Conservation (phyloP, 1,284 basidiomycete genomes). For the Trichosporon faecale region DNA sequence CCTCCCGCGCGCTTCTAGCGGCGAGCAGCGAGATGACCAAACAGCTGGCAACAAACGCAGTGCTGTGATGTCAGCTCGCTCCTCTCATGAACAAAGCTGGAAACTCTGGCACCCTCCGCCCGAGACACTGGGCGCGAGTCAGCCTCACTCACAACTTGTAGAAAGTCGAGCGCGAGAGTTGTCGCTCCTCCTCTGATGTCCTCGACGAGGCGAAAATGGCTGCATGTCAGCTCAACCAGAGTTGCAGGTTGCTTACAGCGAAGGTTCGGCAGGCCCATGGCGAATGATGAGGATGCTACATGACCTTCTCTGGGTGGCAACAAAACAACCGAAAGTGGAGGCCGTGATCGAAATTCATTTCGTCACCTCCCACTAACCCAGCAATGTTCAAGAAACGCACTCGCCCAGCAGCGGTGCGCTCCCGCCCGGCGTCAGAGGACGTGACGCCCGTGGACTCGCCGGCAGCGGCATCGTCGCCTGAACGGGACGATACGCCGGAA, state of each 20-base stretch:
- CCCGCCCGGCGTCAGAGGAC: constrained; percentile 27
- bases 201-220: constrained; percentile 53
- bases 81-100: neutral
- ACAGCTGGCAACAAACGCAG: constrained; percentile 50
- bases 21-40: constrained; percentile 50
- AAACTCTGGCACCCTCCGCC: neutral
- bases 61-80: constrained; percentile 28
- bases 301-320: neutral
- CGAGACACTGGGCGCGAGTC: too few species aligned
- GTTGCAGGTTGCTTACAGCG: constrained; percentile 34
- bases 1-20: constrained; percentile 40
- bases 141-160: constrained; percentile 48
- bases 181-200: constrained; percentile 50
- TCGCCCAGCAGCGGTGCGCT: constrained; percentile 46
- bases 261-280: constrained; percentile 50
- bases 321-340: neutral
- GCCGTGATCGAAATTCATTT: neutral
- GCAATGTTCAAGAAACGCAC: constrained; percentile 54
- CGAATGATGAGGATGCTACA: neutral
- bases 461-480: constrained; percentile 5
- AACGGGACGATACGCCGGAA: constrained; percentile 17
- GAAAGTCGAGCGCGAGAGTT: constrained; percentile 50
- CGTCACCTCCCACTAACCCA: neutral
- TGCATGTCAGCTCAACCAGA: constrained; percentile 17
- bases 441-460: constrained; percentile 11